Evolutionary conservation across 192 early-diverging fungal genomes (phyloP), one percentile per base, ranked within the genome.

Genomic region (Geranomyces variabilis): DNA sequence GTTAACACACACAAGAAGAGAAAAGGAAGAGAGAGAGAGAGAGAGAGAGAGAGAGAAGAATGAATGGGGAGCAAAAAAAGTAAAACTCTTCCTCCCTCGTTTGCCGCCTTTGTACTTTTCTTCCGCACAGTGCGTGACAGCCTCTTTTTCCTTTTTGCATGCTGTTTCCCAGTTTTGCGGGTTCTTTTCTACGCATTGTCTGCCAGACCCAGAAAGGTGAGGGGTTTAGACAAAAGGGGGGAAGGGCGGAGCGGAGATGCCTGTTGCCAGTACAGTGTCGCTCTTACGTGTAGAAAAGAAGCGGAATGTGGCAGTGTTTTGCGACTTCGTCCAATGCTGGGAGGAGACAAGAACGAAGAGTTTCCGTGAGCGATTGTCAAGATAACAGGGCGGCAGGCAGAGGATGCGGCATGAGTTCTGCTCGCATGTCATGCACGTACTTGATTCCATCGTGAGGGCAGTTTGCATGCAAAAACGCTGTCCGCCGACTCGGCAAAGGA

Each of bases 151-250:
- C 26, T 43, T 36, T 41, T 44, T 33, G 69, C 75, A 77, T 14
- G 22, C 57, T 4, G 47, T 5, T 43, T 77, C 63, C 75, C 75
- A 77, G 58, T 60, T 59, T 10, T 28, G 21, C 13, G 68, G 68
- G 58, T 77, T 59, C 44, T 67, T 66, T 49, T 77, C 69, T 10
- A 77, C 62, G 70, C 75, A 77, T 24, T 57, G 69, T 17, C 74
- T 75, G 67, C 0, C 19, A 46, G 14, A n/a, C 0, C 10, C 8
- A 14, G 62, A 19, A 0, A 31, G 30, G 0, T 17, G 2, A 51
- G 28, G 13, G 33, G 0, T n/a, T n/a, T n/a, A 4, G 24, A 19
- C 59, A 57, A 31, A 47, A 57, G 48, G 26, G 14, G 48, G 28
- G n/a, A 28, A 24, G 19, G 29, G 22, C 19, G 13, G n/a, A 45